Evolutionary conservation across 345 rosid genomes (phyloP), one percentile per base, ranked within the genome.

Genomic region (Eucalyptus albens): DNA sequence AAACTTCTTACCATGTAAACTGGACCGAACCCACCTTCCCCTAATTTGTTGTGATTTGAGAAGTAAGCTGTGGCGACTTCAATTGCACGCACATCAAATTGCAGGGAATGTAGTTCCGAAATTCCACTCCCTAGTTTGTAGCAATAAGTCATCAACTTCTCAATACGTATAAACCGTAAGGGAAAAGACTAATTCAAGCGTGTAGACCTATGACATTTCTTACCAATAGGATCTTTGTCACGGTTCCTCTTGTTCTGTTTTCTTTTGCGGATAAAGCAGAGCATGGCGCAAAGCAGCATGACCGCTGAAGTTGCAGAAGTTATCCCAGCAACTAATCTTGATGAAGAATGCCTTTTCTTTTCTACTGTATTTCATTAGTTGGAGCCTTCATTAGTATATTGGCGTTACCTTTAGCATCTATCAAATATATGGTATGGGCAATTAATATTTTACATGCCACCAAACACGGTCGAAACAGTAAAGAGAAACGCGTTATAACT

Each of bases 11-110:
- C 83, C 83, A 77, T 77, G 29, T 77, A 40, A 91, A 94, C 96
- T 21, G 86, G 87, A 17, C 96, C 96, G 86, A 94, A 94, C 31
- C 96, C 95, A 0, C 96, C 96, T 89, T 92, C 90, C 11, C 96
- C 96, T 15, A 94, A 82, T 90, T 92, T 94, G 60, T 93, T 92
- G 5, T 77, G 67, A 51, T 88, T 53, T 3, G 95, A 91, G 82
- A 95, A 95, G 26, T 89, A 85, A 33, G 90, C 49, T 8, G 95
- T 93, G 50, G 94, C 95, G 9, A n/a, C 87, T 50, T 87, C 33
- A 42, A 92, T 88, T 53, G 45, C 4, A 1, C 65, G 1, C 47
- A 53, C 44, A 15, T 87, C 65, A 60, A 87, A 87, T 60, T 87
- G 49, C 69, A 37, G 49, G 69, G 69, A 87, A 87, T 55, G 47